Evolutionary conservation across 2,329 filamentous ascomycete genomes (phyloP).

Genomic region (Chrysoporthe cubensis): DNA sequence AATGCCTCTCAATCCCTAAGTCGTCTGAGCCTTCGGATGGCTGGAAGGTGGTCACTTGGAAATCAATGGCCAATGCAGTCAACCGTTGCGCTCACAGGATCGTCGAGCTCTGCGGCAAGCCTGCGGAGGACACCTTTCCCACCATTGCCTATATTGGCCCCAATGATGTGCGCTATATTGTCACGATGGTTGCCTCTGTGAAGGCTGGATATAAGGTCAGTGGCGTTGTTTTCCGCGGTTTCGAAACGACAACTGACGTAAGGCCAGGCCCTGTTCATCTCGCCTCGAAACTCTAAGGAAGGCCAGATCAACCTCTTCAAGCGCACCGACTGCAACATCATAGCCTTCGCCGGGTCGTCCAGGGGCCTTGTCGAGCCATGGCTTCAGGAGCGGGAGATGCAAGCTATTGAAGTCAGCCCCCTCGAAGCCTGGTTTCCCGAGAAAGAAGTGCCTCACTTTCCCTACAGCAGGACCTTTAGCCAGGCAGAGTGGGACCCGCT

Average conservation of each 20-base stretch:
- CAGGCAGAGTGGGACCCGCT: constrained; percentile 47
- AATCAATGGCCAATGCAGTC: constrained; percentile 25
- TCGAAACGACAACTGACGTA: background rate
- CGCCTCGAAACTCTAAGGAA: constrained; percentile 49
- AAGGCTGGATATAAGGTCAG: constrained; percentile 31
- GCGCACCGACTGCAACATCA: constrained; percentile 45
- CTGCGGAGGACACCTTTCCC: constrained; percentile 23
- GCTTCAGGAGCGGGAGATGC: constrained; percentile 45
- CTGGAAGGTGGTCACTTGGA: constrained; percentile 27
- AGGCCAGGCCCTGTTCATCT: constrained; percentile 46
- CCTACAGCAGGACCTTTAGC: constrained; percentile 47
- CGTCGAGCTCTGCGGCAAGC: constrained; percentile 23
- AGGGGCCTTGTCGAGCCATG: constrained; percentile 41
- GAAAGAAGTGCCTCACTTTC: constrained; percentile 40
- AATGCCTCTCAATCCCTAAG: constrained; percentile 26
- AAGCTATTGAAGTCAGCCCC: constrained; percentile 39
- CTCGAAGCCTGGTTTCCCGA: constrained; percentile 43
- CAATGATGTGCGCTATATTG: constrained; percentile 26
- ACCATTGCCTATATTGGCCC: constrained; percentile 27
- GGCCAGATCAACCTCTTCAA: constrained; percentile 51
- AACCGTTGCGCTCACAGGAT: constrained; percentile 26
- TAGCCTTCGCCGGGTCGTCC: constrained; percentile 41
- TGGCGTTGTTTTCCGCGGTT: background rate
- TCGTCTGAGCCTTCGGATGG: constrained; percentile 21
- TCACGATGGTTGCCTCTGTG: constrained; percentile 24